Percentiles rank a stretch among this genome's conserved stretches.
These are phyloP conservation scores for Penicillium longicatenatum DNA, from an alignment of 495 filamentous ascomycete genomes.

Conservation along the genomic window DNA sequence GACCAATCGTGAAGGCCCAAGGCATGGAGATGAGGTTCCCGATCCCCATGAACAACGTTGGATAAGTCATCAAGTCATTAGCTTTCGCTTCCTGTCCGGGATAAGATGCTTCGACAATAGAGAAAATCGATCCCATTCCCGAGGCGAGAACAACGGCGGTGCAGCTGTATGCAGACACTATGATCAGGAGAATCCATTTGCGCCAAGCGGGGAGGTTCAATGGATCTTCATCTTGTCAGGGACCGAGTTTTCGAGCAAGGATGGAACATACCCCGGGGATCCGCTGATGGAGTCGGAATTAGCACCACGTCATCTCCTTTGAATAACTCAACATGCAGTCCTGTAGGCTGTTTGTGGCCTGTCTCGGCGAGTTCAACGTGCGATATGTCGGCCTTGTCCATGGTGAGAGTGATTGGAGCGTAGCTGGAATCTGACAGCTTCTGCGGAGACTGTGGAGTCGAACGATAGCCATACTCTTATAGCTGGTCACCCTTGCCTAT, in stretches of 20 bases:
- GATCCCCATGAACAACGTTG: constrained; percentile 33
- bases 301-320: constrained; percentile 20
- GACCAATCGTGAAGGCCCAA: constrained; percentile 21
- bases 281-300: constrained; percentile 27
- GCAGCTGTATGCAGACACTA: constrained; percentile 22
- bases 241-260: not conserved
- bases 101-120: constrained; percentile 18
- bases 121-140: constrained; percentile 29
- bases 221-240: constrained; percentile 23
- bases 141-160: constrained; percentile 24
- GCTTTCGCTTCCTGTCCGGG: constrained; percentile 21
- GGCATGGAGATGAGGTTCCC: constrained; percentile 32
- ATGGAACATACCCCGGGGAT: constrained; percentile 25
- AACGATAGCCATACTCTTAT: not conserved
- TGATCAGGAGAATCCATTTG: constrained; percentile 25
- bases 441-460: too few species aligned
- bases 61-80: constrained; percentile 29
- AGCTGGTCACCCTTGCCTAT: not conserved
- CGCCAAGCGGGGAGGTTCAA: constrained; percentile 26
- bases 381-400: constrained; percentile 18
- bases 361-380: constrained; percentile 13
- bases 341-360: not conserved
- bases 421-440: too few species aligned
- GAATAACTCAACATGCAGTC: constrained; percentile 19
- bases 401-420: not conserved